These are phyloP conservation scores for Setaria italica DNA, from an alignment of 202 grass and related monocot genomes.

Conservation along the genomic window DNA sequence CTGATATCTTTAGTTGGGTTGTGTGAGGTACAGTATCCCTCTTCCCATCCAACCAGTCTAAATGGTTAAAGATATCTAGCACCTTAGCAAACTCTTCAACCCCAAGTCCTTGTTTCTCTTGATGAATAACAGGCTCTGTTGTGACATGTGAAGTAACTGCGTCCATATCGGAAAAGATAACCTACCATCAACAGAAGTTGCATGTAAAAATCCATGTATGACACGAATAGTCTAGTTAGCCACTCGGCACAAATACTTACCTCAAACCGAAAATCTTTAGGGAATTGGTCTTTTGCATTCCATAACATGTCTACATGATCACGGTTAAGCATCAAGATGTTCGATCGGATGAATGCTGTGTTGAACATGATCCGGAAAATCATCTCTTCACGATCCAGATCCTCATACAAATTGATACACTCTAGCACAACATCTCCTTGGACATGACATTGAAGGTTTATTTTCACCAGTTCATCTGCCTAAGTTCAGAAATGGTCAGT, in stretches of 20 bases:
- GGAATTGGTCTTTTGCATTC: slow-evolving; percentile 71
- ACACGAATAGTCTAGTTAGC: slow-evolving; percentile 39
- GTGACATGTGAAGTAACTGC: slow-evolving; percentile 61
- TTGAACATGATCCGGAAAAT: slow-evolving; percentile 89
- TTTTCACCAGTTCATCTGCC: slow-evolving; percentile 87
- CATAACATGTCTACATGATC: slow-evolving; percentile 86
- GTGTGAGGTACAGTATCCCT: slow-evolving; percentile 47
- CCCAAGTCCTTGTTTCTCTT: slow-evolving; percentile 91
- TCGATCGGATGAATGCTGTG: slow-evolving; percentile 87
- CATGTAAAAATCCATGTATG: slow-evolving; percentile 43
- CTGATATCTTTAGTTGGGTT: slow-evolving; percentile 42
- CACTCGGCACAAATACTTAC: slow-evolving; percentile 55
- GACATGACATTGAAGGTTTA: slow-evolving; percentile 85
- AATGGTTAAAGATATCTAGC: slow-evolving; percentile 78
- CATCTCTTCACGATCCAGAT: slow-evolving; percentile 83
- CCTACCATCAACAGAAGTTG: slow-evolving; percentile 66
- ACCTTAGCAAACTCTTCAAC: slow-evolving; percentile 92
- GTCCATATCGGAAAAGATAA: slow-evolving; percentile 93
- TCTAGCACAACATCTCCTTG: slow-evolving; percentile 95
- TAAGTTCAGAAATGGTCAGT: slow-evolving; percentile 58
- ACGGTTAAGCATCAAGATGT: slow-evolving; percentile 81
- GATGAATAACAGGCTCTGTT: slow-evolving; percentile 58
- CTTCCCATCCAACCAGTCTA: slow-evolving; percentile 74
- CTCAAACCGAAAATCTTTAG: slow-evolving; percentile 83
- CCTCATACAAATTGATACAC: slow-evolving; percentile 76